Base-by-base conservation (phyloP, 129 eudicot genomes). In the Arctium lappa region DNA sequence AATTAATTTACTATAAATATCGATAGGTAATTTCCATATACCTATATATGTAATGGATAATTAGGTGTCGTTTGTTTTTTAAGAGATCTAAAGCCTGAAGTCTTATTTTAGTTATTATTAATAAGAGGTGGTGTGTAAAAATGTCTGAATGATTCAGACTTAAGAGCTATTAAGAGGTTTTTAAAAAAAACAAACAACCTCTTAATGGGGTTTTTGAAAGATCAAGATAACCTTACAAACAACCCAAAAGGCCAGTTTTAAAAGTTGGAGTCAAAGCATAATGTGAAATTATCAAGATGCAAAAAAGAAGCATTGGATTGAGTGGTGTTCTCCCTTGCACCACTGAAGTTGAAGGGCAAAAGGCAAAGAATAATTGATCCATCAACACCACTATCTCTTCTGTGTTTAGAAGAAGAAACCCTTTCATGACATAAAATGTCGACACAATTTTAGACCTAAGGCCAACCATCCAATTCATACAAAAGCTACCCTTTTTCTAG, bases 181-280 rank as follows among this genome's bases (percentile, higher is more conserved):
- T n/a, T n/a, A n/a, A n/a, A n/a, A n/a, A n/a, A n/a, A n/a, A n/a
- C n/a, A n/a, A n/a, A n/a, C n/a, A n/a, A n/a, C n/a, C n/a, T n/a
- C n/a, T n/a, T 0, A 42, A n/a, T 42, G 36, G 34, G 71, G 39
- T 56, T 37, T 56, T 36, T 0, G 29, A 81, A 81, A 42, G 80
- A 82, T 82, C 83, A 82, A 75, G 15, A 31, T 74, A 82, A 75
- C 85, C 85, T 82, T 82, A 82, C 80, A 82, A 65, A 82, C 69
- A 75, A 82, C 34, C 80, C 53, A 75, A 82, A 75, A 82, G 85
- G 69, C 53, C 85, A 82, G 10, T 74, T 68, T 74, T 9, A 82
- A 82, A 82, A 82, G 85, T 75, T 79, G 69, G 74, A 82, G 85
- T 82, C 85, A 82, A 82, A 82, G 80, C 69, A 82, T 81, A 81